Evolutionary conservation across 1,284 basidiomycete genomes (phyloP), one percentile per base, ranked within the genome.

Genomic region (Boletellus sp.): DNA sequence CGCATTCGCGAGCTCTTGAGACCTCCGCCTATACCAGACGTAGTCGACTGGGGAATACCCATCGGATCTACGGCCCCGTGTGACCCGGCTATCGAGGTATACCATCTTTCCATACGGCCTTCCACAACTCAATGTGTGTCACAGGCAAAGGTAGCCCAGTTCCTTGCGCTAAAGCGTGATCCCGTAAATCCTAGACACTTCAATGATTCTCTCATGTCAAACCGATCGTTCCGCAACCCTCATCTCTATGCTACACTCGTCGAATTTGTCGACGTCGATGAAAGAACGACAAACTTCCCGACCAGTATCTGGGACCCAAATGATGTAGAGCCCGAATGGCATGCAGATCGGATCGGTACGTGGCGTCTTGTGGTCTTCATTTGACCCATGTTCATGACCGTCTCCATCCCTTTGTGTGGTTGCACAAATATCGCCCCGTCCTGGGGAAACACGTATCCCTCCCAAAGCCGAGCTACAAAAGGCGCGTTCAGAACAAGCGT

Each of bases 211-310:
- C 80, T 99, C 33, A 89, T 95, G 82, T 80, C 84, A 8, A 93
- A 89, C 58, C 86, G 91, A 24, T 83, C 91, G 0, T 98, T 97
- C 71, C 86, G 92, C 26, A 98, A 99, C 63, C 96, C 96, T 0
- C 91, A 97, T 66, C 82, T 98, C 12, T 96, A 96, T 68, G 78
- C 89, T 4, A 92, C 94, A 60, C 82, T 99, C 2, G 94, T 98
- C 52, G 86, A 93, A 64, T 91, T 95, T 69, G 84, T 96, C 11
- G 86, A 88, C 53, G 86, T 97, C 13, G 86, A 95, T 63, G 96
- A 99, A 68, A 81, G 85, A 12, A 75, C 80, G 13, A 88, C 86
- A 0, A 90, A 91, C 58, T 94, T 94, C 61, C 86, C 89, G 1
- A 73, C 69, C 40, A 71, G 75, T 19, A 65, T 87, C 3, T 91